These are phyloP conservation scores for Durusdinium trenchii DNA, from an alignment of 73 alveolate species.

Conservation along the genomic window DNA sequence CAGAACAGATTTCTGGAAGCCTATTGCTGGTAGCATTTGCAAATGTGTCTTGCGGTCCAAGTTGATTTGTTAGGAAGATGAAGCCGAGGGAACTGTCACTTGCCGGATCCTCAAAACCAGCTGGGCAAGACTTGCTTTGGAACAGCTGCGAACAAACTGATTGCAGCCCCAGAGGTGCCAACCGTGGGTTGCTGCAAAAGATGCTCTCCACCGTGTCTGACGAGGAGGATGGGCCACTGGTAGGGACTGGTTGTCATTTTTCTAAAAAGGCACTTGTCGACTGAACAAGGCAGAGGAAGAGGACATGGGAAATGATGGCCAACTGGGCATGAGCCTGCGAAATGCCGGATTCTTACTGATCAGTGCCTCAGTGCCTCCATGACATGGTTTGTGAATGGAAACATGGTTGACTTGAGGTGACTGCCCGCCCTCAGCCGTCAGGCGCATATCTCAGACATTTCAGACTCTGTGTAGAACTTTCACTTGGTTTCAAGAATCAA, in stretches of 20 bases:
- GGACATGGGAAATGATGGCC: constrained; percentile 12
- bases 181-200: constrained; percentile 89
- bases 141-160: neutral
- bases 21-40: neutral
- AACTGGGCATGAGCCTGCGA: constrained; percentile 55
- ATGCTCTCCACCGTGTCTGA: constrained; percentile 52
- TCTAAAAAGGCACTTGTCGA: too few relatives aligned
- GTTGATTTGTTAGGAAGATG: neutral
- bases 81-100: neutral
- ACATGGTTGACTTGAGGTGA: constrained; percentile 1
- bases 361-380: neutral
- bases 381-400: neutral
- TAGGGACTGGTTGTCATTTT: too few relatives aligned
- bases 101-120: neutral
- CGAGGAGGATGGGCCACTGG: too few relatives aligned
- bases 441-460: neutral
- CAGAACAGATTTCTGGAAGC: neutral
- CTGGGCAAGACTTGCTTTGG: too few relatives aligned
- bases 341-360: neutral
- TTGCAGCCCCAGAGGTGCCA: constrained; percentile 16
- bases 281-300: constrained; percentile 1
- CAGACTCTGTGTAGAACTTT: too few relatives aligned
- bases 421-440: constrained; percentile 33
- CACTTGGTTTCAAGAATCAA: too few relatives aligned
- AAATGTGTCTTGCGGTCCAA: neutral